Percentiles rank a stretch among this genome's conserved stretches.
Evolutionary conservation across 768 basidiomycete species (phyloP).

Genomic region (Mycena crocata): DNA sequence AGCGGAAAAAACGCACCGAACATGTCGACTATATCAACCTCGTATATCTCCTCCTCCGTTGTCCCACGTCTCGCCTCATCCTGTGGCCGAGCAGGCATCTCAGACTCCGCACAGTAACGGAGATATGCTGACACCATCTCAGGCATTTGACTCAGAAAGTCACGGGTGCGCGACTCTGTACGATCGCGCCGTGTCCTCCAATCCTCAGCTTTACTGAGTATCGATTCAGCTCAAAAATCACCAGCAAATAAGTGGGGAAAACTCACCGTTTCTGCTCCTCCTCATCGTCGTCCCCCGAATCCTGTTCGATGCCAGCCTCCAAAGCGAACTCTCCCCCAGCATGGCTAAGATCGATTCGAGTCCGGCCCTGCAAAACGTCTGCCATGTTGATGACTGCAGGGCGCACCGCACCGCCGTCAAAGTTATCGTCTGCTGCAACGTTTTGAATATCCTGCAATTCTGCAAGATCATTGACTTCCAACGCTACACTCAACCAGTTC

Average conservation of each 20-base stretch:
- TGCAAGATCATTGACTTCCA: too few species aligned
- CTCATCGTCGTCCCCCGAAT: neutral
- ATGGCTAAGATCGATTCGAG: neutral
- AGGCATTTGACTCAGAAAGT: neutral
- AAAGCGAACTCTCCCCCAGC: neutral
- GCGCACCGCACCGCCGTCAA: too few species aligned
- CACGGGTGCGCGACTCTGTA: neutral
- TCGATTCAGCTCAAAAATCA: neutral
- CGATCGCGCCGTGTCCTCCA: neutral
- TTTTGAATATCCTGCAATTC: too few species aligned
- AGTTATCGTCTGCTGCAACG: too few species aligned
- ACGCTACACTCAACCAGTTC: too few species aligned
- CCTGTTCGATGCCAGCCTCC: neutral
- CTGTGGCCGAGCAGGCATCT: neutral
- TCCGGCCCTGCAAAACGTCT: neutral
- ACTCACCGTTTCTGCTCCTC: neutral
- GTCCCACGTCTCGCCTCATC: too few species aligned
- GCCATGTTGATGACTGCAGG: neutral
- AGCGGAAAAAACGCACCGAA: neutral
- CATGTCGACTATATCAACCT: neutral
- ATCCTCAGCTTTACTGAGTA: neutral
- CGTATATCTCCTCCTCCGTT: neutral
- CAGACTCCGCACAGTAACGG: neutral
- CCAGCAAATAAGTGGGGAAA: neutral
- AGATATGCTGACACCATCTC: conserved; percentile 4